Percentiles rank a stretch among this genome's conserved stretches.
These are phyloP conservation scores for Xylaria sp. DNA, from an alignment of 2,329 filamentous ascomycete genomes.

Conservation along the genomic window DNA sequence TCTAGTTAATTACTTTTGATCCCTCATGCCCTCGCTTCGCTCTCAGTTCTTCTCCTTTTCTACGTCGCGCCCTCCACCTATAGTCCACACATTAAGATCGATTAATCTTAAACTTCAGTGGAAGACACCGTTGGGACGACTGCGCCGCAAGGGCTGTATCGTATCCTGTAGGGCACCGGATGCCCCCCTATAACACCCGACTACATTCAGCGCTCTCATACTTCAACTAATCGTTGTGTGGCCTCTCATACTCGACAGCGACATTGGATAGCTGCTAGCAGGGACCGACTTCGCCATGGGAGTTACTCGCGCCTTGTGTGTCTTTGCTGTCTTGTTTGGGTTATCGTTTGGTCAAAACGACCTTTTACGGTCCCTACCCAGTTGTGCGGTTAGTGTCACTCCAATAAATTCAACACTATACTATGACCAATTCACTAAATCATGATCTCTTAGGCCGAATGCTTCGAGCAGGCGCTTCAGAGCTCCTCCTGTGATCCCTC, in stretches of 20 bases:
- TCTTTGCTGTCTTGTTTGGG: conserved; percentile 8
- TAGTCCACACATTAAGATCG: neutral
- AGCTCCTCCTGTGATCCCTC: conserved; percentile 5
- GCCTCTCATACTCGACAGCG: neutral
- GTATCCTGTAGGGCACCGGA: conserved; percentile 1
- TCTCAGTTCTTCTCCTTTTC: neutral
- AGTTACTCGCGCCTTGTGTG: conserved; percentile 2
- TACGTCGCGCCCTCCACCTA: neutral
- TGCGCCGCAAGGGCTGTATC: neutral
- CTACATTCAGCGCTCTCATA: neutral
- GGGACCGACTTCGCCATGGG: neutral
- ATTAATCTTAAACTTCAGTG: neutral
- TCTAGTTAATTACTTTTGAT: neutral
- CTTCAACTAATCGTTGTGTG: neutral
- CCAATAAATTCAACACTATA: neutral
- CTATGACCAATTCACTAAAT: neutral
- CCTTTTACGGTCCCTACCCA: neutral
- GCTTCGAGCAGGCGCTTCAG: neutral
- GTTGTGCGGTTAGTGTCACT: conserved; percentile 12
- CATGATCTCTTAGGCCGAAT: neutral
- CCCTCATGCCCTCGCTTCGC: neutral
- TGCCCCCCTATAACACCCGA: neutral
- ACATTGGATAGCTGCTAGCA: neutral
- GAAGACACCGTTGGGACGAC: neutral
- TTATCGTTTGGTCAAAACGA: conserved; percentile 10